Percentiles rank a stretch among this genome's conserved stretches.
These are phyloP conservation scores for Alternaria arborescens DNA, from an alignment of 2,329 filamentous ascomycete genomes.

Conservation along the genomic window DNA sequence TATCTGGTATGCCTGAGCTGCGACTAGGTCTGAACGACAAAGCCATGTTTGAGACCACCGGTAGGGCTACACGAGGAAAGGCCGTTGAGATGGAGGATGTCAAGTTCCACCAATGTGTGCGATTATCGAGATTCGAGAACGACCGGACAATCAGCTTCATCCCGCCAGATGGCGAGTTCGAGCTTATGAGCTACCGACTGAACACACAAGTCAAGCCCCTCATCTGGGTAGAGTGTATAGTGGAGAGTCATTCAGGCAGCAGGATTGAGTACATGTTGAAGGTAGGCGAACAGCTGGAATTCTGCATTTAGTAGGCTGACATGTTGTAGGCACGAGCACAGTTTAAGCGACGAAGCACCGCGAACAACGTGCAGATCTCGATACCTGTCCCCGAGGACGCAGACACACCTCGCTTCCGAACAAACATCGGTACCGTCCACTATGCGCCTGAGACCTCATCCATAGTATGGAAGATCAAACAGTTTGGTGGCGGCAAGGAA, in stretches of 20 bases:
- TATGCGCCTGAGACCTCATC: constrained; percentile 97
- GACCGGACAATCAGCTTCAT: constrained; percentile 99
- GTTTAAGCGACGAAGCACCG: constrained; percentile 96
- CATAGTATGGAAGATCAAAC: constrained; percentile 99
- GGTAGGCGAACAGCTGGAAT: constrained; percentile 47
- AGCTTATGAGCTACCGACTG: constrained; percentile 98
- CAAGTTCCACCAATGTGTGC: constrained; percentile 98
- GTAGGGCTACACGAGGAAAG: constrained; percentile 91
- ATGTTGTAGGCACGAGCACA: constrained; percentile 78
- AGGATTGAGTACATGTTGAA: constrained; percentile 99
- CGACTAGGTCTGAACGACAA: constrained; percentile 97
- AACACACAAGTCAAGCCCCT: constrained; percentile 99
- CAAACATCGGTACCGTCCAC: constrained; percentile 96
- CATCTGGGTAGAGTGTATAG: constrained; percentile 98
- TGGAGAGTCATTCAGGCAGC: constrained; percentile 93
- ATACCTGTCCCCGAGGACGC: constrained; percentile 98
- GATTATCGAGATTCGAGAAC: constrained; percentile 95
- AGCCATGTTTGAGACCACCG: constrained; percentile 99
- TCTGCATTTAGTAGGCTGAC: constrained; percentile 8
- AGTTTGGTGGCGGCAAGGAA: constrained; percentile 98
- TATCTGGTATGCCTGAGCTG: constrained; percentile 97
- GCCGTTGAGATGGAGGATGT: constrained; percentile 99
- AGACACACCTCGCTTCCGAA: constrained; percentile 93
- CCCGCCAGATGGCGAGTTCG: constrained; percentile 96
- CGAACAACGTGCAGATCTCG: constrained; percentile 98